Percentiles rank a stretch among this genome's conserved stretches.
Conservation (phyloP, 2,329 filamentous ascomycete genomes). For the Fusarium hainanense region DNA sequence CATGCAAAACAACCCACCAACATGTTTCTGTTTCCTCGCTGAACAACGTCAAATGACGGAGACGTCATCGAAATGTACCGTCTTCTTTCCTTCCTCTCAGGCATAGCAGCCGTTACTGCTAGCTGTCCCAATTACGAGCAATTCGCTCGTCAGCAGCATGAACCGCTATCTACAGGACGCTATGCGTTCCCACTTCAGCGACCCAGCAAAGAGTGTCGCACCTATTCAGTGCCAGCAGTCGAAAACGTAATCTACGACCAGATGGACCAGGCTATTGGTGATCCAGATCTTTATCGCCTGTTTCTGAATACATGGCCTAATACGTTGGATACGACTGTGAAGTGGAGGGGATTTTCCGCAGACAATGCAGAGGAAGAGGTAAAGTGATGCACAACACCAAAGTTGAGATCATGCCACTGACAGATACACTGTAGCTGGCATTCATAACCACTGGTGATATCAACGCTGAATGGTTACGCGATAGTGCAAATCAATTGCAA, state of each 20-base stretch:
- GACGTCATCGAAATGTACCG: slow-evolving; percentile 14
- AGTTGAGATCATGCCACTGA: background rate
- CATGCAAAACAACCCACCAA: background rate
- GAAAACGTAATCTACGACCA: slow-evolving; percentile 76
- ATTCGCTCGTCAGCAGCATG: slow-evolving; percentile 60
- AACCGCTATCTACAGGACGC: slow-evolving; percentile 80
- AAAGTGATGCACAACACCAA: background rate
- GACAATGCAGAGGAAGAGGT: slow-evolving; percentile 70
- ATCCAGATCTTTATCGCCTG: slow-evolving; percentile 78
- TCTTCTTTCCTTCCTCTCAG: slow-evolving; percentile 9
- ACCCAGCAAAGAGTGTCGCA: slow-evolving; percentile 79
- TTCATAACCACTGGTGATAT: slow-evolving; percentile 91
- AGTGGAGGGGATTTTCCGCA: slow-evolving; percentile 71
- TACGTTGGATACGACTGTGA: slow-evolving; percentile 78
- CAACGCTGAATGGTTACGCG: slow-evolving; percentile 92
- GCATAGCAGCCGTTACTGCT: slow-evolving; percentile 38
- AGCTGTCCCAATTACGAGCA: slow-evolving; percentile 52
- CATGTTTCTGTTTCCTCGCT: slow-evolving; percentile 18
- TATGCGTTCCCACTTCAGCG: slow-evolving; percentile 84
- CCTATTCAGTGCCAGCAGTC: slow-evolving; percentile 80
- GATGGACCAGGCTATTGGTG: slow-evolving; percentile 75
- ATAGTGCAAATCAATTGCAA: slow-evolving; percentile 84
- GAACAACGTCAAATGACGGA: slow-evolving; percentile 17
- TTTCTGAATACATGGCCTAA: slow-evolving; percentile 81
- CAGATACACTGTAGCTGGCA: slow-evolving; percentile 63